phyloP scores from a whole-genome alignment of 2,329 filamentous ascomycete genomes.

The Rhinocladiella mackenziei region DNA sequence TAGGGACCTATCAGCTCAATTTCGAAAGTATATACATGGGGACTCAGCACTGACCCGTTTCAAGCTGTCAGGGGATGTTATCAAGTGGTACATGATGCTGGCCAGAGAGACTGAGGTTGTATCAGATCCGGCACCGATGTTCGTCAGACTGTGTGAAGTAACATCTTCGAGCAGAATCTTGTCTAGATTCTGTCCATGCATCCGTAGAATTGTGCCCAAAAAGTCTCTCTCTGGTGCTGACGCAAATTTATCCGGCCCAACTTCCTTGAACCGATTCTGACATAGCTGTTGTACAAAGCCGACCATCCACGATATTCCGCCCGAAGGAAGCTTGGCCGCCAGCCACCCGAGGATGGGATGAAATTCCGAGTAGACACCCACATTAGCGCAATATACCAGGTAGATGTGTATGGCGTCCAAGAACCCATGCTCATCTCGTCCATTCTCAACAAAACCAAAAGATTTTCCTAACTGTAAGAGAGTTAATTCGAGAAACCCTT shows the following conservation, averaged over 20 bases:
- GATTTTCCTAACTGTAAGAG: constrained; percentile 31
- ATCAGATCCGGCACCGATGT: constrained; percentile 52
- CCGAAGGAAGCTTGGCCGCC: constrained; percentile 30
- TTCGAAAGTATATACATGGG: background rate
- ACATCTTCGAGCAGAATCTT: constrained; percentile 35
- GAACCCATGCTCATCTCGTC: constrained; percentile 33
- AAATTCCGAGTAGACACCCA: constrained; percentile 41
- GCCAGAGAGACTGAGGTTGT: constrained; percentile 69
- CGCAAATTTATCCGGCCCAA: constrained; percentile 9
- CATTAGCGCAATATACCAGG: constrained; percentile 37
- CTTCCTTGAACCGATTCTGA: constrained; percentile 14
- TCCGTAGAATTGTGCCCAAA: constrained; percentile 40
- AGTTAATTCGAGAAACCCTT: background rate
- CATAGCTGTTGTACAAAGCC: constrained; percentile 33
- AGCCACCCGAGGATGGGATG: constrained; percentile 36
- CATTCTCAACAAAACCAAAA: constrained; percentile 33
- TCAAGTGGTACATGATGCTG: constrained; percentile 68
- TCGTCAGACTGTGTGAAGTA: constrained; percentile 7
- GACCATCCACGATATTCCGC: constrained; percentile 33
- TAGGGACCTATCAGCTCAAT: background rate
- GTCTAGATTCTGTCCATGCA: constrained; percentile 12
- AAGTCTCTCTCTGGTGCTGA: too few relatives aligned
- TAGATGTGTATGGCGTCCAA: constrained; percentile 37
- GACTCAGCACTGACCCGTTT: too few relatives aligned
- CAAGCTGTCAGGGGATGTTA: constrained; percentile 52